Conservation (phyloP, 176 grass and related monocot species). For the Dactylis glomerata region DNA sequence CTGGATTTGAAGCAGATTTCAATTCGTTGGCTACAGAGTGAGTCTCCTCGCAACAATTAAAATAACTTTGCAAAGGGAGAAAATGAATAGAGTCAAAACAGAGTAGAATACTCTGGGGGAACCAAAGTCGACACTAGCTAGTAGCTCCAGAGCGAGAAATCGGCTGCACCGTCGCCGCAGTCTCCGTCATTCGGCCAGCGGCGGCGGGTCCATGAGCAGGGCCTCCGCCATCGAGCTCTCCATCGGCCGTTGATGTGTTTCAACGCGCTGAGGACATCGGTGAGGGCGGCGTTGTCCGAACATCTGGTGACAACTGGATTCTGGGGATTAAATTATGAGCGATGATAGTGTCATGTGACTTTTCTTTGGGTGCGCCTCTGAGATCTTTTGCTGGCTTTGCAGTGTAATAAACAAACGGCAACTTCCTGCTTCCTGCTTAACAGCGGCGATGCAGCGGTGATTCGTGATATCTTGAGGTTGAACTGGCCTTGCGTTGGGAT, state of each 20-base stretch:
- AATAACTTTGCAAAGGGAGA: neutral
- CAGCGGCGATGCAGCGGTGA: neutral
- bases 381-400: neutral
- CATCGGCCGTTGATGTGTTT: too few species aligned
- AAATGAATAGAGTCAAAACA: conserved; percentile 1
- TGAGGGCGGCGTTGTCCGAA: too few species aligned
- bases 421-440: neutral
- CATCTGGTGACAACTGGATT: too few species aligned
- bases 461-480: too few species aligned
- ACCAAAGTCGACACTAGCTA: neutral
- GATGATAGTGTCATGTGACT: too few species aligned
- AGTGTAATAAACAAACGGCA: neutral
- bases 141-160: conserved; percentile 43
- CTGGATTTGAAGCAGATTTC: neutral
- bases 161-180: neutral
- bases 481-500: too few species aligned
- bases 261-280: too few species aligned
- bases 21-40: neutral
- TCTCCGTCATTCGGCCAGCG: neutral
- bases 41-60: neutral
- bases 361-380: too few species aligned
- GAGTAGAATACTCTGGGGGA: neutral
- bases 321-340: too few species aligned
- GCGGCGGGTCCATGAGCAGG: conserved; percentile 50
- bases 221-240: conserved; percentile 58